These are phyloP conservation scores for Wickerhamomyces kurtzmanii DNA, from an alignment of 805 yeast species.

Conservation along the genomic window DNA sequence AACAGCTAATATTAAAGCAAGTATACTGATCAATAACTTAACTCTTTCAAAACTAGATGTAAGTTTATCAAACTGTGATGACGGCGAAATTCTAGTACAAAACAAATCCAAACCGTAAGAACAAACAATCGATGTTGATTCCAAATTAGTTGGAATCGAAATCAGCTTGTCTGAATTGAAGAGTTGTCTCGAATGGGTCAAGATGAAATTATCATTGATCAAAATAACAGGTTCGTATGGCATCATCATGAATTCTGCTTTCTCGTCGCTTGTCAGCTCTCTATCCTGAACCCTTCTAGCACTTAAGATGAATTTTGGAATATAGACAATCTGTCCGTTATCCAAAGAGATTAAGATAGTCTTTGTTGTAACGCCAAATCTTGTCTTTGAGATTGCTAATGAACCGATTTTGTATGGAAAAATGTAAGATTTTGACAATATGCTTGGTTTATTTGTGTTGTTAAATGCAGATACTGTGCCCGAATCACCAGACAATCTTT, in stretches of 20 bases:
- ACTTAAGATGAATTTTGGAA: constrained; percentile 65
- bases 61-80: constrained; percentile 74
- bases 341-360: constrained; percentile 49
- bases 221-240: constrained; percentile 60
- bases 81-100: constrained; percentile 72
- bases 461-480: constrained; percentile 24
- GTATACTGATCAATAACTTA: constrained; percentile 53
- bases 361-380: constrained; percentile 59
- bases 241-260: constrained; percentile 43
- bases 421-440: constrained; percentile 45
- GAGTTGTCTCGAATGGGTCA: constrained; percentile 43
- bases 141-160: constrained; percentile 57
- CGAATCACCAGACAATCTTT: constrained; percentile 20
- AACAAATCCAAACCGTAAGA: constrained; percentile 61
- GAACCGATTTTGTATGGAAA: constrained; percentile 49
- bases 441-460: constrained; percentile 30
- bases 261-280: constrained; percentile 39
- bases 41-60: constrained; percentile 56
- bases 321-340: constrained; percentile 49
- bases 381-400: constrained; percentile 46
- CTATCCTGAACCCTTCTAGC: constrained; percentile 60
- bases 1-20: constrained; percentile 35
- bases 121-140: constrained; percentile 72
- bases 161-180: constrained; percentile 22
- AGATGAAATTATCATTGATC: constrained; percentile 33